These are phyloP conservation scores for Blastobotrys elegans DNA, from an alignment of 1,139 yeast genomes.

Conservation along the genomic window DNA sequence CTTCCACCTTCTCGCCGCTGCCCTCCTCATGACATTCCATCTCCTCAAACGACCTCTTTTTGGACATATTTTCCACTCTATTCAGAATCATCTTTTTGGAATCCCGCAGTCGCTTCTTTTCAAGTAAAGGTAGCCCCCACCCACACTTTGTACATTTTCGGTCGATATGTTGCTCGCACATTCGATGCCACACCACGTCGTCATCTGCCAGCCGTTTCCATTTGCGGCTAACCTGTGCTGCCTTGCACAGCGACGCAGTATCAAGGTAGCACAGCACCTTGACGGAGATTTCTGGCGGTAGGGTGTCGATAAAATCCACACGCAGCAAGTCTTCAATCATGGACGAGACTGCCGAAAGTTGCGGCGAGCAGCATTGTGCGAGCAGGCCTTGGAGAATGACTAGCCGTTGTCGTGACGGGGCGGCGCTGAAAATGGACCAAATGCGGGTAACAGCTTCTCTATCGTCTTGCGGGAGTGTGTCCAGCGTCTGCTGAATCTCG, in stretches of 20 bases:
- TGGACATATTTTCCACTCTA: constrained; percentile 20
- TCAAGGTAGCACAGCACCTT: constrained; percentile 85
- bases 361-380: constrained; percentile 93
- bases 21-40: constrained; percentile 7
- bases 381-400: constrained; percentile 78
- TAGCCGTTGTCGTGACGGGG: constrained; percentile 63
- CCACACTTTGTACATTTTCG: constrained; percentile 97
- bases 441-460: constrained; percentile 68
- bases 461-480: constrained; percentile 56
- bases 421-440: constrained; percentile 74
- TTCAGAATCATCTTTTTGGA: constrained; percentile 31
- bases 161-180: constrained; percentile 98
- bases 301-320: constrained; percentile 78
- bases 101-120: constrained; percentile 35
- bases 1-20: no score
- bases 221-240: constrained; percentile 81
- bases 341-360: constrained; percentile 73
- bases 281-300: constrained; percentile 81
- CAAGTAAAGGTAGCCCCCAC: constrained; percentile 93
- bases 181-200: constrained; percentile 95
- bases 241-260: constrained; percentile 84
- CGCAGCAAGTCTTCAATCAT: constrained; percentile 76
- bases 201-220: constrained; percentile 93
- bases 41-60: constrained; percentile 12
- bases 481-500: constrained; percentile 45